Evolutionary conservation across 169 alveolate genomes (phyloP).

Genomic region (Perkinsus chesapeaki): DNA sequence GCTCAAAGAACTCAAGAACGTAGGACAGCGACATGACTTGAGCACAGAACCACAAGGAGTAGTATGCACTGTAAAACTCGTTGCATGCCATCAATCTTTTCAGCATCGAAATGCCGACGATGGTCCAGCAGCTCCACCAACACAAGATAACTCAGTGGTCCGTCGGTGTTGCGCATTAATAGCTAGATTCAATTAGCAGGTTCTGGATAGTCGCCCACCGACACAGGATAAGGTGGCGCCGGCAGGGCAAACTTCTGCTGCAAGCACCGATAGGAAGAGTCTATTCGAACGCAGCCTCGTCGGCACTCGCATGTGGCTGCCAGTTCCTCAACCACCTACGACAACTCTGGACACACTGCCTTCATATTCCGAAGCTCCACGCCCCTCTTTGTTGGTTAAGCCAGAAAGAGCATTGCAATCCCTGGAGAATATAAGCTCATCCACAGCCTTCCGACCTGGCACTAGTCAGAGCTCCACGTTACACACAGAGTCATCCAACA

Average conservation of each 20-base stretch:
- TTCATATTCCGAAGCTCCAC: not conserved
- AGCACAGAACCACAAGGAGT: too few relatives aligned
- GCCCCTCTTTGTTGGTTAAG: not conserved
- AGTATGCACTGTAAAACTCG: too few relatives aligned
- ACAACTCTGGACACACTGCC: not conserved
- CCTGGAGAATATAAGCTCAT: not conserved
- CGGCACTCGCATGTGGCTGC: not conserved
- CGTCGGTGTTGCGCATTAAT: too few relatives aligned
- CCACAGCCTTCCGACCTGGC: not conserved
- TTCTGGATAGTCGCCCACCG: not conserved
- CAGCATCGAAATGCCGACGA: too few relatives aligned
- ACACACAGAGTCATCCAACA: not conserved
- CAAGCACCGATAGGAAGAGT: not conserved
- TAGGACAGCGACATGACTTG: too few relatives aligned
- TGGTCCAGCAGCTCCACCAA: too few relatives aligned
- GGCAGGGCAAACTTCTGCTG: too few relatives aligned
- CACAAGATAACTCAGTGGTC: too few relatives aligned
- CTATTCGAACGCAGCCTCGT: not conserved
- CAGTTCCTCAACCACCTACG: not conserved
- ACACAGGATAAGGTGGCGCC: too few relatives aligned
- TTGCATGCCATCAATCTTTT: too few relatives aligned
- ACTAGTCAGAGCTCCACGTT: not conserved
- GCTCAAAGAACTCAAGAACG: too few relatives aligned
- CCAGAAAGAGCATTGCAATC: not conserved
- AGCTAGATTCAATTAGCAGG: not conserved